phyloP scores from a whole-genome alignment of 73 alveolate genomes.

The Stentor roeselii region DNA sequence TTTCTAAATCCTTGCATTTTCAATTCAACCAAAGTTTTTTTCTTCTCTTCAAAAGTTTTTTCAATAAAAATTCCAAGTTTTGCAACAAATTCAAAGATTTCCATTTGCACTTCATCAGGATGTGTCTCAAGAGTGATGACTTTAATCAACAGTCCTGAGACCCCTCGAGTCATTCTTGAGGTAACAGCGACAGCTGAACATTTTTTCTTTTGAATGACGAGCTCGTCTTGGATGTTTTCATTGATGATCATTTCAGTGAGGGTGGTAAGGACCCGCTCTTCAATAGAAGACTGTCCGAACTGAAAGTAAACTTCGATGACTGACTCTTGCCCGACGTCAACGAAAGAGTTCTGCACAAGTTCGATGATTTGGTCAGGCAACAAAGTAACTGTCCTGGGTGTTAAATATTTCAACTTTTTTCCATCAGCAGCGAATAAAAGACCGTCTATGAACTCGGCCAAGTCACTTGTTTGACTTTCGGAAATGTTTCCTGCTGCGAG shows the following conservation, averaged over 20 bases:
- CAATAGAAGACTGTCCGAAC: neutral
- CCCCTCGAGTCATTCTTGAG: conserved; percentile 6
- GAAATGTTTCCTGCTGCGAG: neutral
- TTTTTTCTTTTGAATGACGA: conserved; percentile 69
- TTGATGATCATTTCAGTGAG: conserved; percentile 34
- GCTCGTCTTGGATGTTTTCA: conserved; percentile 60
- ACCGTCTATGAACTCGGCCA: conserved; percentile 2
- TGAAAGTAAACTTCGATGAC: conserved; percentile 17
- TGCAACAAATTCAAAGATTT: conserved; percentile 6
- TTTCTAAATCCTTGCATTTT: neutral
- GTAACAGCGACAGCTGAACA: conserved; percentile 53
- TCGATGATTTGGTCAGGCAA: conserved; percentile 36
- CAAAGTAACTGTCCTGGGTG: conserved; percentile 46
- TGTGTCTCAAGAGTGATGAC: neutral
- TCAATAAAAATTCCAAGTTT: neutral
- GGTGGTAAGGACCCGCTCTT: neutral
- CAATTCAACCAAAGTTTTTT: neutral
- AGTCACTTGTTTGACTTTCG: neutral
- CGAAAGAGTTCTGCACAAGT: neutral
- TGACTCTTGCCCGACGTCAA: neutral
- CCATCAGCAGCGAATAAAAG: conserved; percentile 2
- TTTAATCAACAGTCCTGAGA: conserved; percentile 2
- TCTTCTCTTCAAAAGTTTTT: neutral
- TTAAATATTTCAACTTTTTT: conserved; percentile 46
- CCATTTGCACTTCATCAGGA: neutral